These are phyloP conservation scores for Lepidium sativum DNA, from an alignment of 345 rosid species.

Conservation along the genomic window DNA sequence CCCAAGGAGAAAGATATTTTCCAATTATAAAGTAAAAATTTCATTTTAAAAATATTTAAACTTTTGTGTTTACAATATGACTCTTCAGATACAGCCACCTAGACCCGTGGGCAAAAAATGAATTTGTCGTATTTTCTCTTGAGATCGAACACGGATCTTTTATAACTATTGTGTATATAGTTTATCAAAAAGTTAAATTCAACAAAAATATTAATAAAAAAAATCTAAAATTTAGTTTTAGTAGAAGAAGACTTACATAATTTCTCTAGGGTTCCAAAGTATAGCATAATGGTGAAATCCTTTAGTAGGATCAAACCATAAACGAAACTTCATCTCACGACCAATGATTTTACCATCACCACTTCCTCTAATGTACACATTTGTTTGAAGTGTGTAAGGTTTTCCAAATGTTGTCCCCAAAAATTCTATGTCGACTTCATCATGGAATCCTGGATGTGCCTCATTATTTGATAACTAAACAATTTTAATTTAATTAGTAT, in stretches of 20 bases:
- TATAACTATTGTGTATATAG: neutral
- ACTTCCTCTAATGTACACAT: slow-evolving; percentile 91
- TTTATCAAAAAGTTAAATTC: neutral
- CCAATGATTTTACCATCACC: slow-evolving; percentile 90
- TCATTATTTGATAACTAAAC: slow-evolving; percentile 81
- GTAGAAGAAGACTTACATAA: slow-evolving; percentile 54
- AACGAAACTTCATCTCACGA: slow-evolving; percentile 84
- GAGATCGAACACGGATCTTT: neutral
- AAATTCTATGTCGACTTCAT: slow-evolving; percentile 95
- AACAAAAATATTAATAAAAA: neutral
- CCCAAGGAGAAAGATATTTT: neutral
- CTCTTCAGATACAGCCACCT: slow-evolving; percentile 17
- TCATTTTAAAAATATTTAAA: neutral
- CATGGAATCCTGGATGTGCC: slow-evolving; percentile 84
- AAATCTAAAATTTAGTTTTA: neutral
- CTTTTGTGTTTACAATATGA: neutral
- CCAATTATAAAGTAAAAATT: neutral
- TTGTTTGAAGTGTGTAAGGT: slow-evolving; percentile 90
- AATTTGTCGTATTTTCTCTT: neutral
- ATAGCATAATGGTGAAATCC: slow-evolving; percentile 85
- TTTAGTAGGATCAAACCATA: slow-evolving; percentile 93
- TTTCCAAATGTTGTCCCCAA: slow-evolving; percentile 91
- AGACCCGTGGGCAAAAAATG: neutral
- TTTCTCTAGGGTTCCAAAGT: slow-evolving; percentile 82
- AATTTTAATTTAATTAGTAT: neutral